phyloP scores from a whole-genome alignment of 106 monocot genomes.

The Acorus gramineus region DNA sequence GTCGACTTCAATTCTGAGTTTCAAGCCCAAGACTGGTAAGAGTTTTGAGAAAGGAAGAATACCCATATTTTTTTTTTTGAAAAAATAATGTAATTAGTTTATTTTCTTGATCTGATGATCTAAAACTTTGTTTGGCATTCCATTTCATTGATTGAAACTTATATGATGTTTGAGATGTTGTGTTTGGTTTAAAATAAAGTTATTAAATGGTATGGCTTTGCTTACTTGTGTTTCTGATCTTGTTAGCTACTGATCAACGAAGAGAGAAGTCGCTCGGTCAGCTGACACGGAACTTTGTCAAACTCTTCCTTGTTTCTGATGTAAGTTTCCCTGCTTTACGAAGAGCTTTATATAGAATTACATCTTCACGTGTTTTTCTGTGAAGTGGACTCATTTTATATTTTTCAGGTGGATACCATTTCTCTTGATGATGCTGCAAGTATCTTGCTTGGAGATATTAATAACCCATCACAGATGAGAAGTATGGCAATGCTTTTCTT shows the following conservation, averaged over 20 bases:
- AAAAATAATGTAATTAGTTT: too few relatives aligned
- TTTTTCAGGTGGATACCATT: conserved; percentile 52
- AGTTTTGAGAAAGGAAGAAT: too few relatives aligned
- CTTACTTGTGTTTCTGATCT: neutral
- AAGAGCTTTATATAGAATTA: too few relatives aligned
- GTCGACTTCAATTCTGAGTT: too few relatives aligned
- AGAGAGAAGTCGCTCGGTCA: conserved; percentile 84
- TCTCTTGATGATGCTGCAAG: conserved; percentile 88
- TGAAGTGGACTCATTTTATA: too few relatives aligned
- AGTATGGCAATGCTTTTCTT: conserved; percentile 31
- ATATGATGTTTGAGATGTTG: neutral
- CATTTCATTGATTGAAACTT: neutral
- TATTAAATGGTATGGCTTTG: neutral
- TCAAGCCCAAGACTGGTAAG: too few relatives aligned
- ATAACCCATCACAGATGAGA: conserved; percentile 55
- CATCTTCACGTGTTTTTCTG: neutral
- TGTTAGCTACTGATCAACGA: conserved; percentile 35
- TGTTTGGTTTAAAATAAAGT: neutral
- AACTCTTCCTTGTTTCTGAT: conserved; percentile 64
- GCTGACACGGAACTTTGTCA: conserved; percentile 92
- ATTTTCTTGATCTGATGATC: too few relatives aligned
- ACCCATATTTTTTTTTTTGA: too few relatives aligned
- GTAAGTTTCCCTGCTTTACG: conserved; percentile 15
- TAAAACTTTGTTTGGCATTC: too few relatives aligned
- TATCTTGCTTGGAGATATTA: conserved; percentile 56